Evolutionary conservation across 2,329 filamentous ascomycete genomes (phyloP).

Genomic region (Cladophialophora psammophila): DNA sequence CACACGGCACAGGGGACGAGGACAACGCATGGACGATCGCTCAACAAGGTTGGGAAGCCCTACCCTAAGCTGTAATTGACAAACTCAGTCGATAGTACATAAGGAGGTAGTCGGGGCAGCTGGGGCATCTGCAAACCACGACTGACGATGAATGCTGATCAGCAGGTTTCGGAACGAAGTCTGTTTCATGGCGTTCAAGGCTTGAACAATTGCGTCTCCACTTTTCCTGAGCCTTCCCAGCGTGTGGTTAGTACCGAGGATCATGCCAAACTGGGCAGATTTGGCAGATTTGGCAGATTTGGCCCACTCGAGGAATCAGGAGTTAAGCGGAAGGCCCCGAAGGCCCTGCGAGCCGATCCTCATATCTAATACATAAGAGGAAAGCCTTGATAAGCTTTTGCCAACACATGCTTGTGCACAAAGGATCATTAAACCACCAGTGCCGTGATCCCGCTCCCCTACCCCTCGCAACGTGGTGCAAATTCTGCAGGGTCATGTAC

Average conservation of each 20-base stretch:
- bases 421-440: background rate
- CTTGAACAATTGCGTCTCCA: no score
- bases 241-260: background rate
- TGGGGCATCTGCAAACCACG: background rate
- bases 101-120: no score
- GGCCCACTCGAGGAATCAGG: no score
- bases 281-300: no score
- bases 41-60: background rate
- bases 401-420: no score
- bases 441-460: background rate
- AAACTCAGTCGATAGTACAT: background rate
- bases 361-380: no score
- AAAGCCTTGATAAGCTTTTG: no score
- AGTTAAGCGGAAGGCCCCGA: no score
- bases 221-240: no score
- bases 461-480: background rate
- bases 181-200: background rate
- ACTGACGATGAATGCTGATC: background rate
- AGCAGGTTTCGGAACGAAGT: background rate
- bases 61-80: background rate
- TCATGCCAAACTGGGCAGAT: no score
- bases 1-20: background rate
- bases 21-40: background rate
- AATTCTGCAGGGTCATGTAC: background rate
- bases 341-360: no score